Evolutionary conservation across 768 basidiomycete genomes (phyloP).

Genomic region (Grammothele lineata): DNA sequence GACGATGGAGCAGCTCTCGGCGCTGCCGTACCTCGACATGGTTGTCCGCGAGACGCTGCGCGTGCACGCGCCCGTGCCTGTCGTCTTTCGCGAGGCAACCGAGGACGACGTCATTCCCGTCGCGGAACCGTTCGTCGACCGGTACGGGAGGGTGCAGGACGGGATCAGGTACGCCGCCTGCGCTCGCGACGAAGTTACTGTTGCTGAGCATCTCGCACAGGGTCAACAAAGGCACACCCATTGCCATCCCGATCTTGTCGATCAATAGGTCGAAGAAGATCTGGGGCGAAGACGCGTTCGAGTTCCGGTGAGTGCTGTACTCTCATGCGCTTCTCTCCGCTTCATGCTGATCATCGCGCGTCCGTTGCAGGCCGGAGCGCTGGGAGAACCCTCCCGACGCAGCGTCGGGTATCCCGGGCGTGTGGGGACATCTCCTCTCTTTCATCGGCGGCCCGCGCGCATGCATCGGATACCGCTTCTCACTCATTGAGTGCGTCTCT

Average conservation of each 20-base stretch:
- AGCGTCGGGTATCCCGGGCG: slow-evolving; percentile 45
- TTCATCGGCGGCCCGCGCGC: slow-evolving; percentile 66
- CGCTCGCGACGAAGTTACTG: no score
- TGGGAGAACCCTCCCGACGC: slow-evolving; percentile 49
- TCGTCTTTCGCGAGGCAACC: slow-evolving; percentile 41
- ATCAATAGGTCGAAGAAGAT: slow-evolving; percentile 48
- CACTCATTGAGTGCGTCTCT: slow-evolving; percentile 49
- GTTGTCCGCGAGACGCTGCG: slow-evolving; percentile 60
- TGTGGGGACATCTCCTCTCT: slow-evolving; percentile 55
- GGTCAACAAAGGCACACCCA: slow-evolving; percentile 27
- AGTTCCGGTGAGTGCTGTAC: slow-evolving; percentile 49
- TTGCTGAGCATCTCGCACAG: slow-evolving; percentile 10
- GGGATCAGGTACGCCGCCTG: slow-evolving; percentile 27
- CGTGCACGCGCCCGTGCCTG: slow-evolving; percentile 46
- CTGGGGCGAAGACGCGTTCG: slow-evolving; percentile 62
- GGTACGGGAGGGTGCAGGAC: slow-evolving; percentile 14
- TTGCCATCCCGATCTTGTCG: slow-evolving; percentile 45
- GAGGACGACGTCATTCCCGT: slow-evolving; percentile 52
- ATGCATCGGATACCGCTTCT: slow-evolving; percentile 66
- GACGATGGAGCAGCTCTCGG: slow-evolving; percentile 63
- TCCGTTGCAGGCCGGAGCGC: slow-evolving; percentile 62
- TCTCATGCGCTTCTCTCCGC: background rate
- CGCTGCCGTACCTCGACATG: slow-evolving; percentile 64
- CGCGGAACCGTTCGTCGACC: slow-evolving; percentile 23
- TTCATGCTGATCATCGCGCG: no score